Conservation (phyloP, 2,329 filamentous ascomycete genomes). For the Domatiomyces catenatus region DNA sequence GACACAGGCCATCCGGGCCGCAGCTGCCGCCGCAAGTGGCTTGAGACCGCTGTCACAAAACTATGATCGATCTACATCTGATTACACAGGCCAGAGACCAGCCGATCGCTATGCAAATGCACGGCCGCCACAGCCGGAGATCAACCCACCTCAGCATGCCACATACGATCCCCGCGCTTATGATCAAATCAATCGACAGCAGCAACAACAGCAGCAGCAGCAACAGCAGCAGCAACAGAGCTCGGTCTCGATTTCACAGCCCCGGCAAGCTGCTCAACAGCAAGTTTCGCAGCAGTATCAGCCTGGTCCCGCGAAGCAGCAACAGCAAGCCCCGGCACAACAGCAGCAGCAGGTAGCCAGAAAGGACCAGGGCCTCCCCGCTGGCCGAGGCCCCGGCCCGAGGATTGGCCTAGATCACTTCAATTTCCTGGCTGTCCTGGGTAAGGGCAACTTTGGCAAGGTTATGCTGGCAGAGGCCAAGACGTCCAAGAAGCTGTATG, state of each 20-base stretch:
- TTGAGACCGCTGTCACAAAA: constrained; percentile 30
- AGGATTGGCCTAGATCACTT: constrained; percentile 95
- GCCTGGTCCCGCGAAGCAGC: constrained; percentile 27
- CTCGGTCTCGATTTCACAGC: constrained; percentile 1
- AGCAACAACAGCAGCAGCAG: constrained; percentile 18
- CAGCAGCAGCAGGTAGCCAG: constrained; percentile 17
- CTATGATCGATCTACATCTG: constrained; percentile 31
- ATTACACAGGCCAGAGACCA: constrained; percentile 23
- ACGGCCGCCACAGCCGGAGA: constrained; percentile 19
- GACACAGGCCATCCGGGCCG: constrained; percentile 29
- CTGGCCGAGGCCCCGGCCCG: constrained; percentile 24
- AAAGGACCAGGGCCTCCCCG: constrained; percentile 11
- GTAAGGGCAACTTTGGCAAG: constrained; percentile 98
- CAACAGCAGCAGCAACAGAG: constrained; percentile 19
- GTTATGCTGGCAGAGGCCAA: constrained; percentile 99
- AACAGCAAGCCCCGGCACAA: constrained; percentile 14
- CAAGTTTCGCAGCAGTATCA: constrained; percentile 23
- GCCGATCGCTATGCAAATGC: constrained; percentile 23
- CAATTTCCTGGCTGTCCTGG: constrained; percentile 94
- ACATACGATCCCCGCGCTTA: constrained; percentile 31
- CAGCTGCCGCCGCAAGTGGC: constrained; percentile 34
- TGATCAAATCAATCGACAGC: constrained; percentile 21
- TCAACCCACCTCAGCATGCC: constrained; percentile 29
- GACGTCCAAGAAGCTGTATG: constrained; percentile 76
- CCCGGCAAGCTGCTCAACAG: constrained; percentile 11